These are phyloP conservation scores for Camellia sinensis DNA, from an alignment of 148 eudicot genomes.

Conservation along the genomic window DNA sequence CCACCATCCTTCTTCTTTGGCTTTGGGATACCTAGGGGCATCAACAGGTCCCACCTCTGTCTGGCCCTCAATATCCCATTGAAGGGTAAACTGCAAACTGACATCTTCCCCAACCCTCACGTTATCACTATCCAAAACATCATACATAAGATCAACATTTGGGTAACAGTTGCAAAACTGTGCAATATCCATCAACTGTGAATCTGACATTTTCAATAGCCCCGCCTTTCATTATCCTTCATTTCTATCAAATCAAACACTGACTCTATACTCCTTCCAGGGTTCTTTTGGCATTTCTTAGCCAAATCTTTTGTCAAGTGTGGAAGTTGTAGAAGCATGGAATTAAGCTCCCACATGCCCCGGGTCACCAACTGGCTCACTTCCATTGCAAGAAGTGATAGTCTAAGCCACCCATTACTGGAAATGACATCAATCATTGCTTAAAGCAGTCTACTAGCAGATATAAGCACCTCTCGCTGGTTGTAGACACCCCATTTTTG, in stretches of 20 bases:
- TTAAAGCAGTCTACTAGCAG: constrained; percentile 69
- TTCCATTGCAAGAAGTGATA: constrained; percentile 65
- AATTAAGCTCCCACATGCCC: constrained; percentile 94
- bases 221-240: constrained; percentile 73
- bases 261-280: constrained; percentile 61
- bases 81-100: constrained; percentile 49
- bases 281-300: constrained; percentile 57
- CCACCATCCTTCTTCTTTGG: constrained; percentile 89
- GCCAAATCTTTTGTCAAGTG: constrained; percentile 43
- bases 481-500: no score
- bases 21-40: constrained; percentile 5
- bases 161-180: constrained; percentile 75
- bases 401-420: constrained; percentile 44
- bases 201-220: constrained; percentile 61
- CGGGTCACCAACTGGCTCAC: constrained; percentile 94
- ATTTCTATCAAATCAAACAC: constrained; percentile 78
- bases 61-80: constrained; percentile 67
- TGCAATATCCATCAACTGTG: constrained; percentile 67
- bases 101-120: constrained; percentile 54
- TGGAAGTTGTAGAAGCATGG: constrained; percentile 83
- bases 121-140: constrained; percentile 42
- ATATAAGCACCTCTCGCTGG: constrained; percentile 69
- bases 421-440: constrained; percentile 92
- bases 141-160: constrained; percentile 64
- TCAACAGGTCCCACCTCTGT: constrained; percentile 65